phyloP scores from a whole-genome alignment of 176 grass and related monocot genomes.

The Chloris gayana region DNA sequence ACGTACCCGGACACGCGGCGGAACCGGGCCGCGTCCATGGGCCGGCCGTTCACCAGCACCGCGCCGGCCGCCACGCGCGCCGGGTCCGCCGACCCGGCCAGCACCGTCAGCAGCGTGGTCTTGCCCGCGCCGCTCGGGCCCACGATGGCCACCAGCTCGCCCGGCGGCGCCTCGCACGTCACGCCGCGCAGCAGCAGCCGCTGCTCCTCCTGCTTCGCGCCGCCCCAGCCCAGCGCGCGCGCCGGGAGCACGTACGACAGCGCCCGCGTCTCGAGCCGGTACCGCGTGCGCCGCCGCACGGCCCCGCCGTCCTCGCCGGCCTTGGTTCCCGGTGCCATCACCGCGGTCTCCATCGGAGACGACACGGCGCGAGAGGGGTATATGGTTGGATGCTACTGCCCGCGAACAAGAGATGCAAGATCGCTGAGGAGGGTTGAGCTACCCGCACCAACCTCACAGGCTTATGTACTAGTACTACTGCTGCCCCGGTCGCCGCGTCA shows the following conservation, averaged over 20 bases:
- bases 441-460: conserved; percentile 53
- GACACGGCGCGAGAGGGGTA: neutral
- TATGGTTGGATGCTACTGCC: conserved; percentile 1
- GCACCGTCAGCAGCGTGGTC: conserved; percentile 80
- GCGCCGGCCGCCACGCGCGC: conserved; percentile 45
- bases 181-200: conserved; percentile 61
- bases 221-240: neutral
- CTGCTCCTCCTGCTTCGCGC: neutral
- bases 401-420: conserved; percentile 1
- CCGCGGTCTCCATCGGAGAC: conserved; percentile 57
- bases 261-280: conserved; percentile 67
- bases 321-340: conserved; percentile 28
- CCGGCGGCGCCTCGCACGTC: conserved; percentile 68
- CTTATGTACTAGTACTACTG: conserved; percentile 24
- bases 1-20: conserved; percentile 81
- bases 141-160: conserved; percentile 78
- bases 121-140: conserved; percentile 91
- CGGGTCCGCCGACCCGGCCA: conserved; percentile 69
- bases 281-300: conserved; percentile 41
- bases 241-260: conserved; percentile 61
- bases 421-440: conserved; percentile 64
- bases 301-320: neutral
- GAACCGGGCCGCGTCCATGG: conserved; percentile 75
- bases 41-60: conserved; percentile 68
- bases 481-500: neutral